These are phyloP conservation scores for Clavispora santaluciae DNA, from an alignment of 805 yeast species.

Conservation along the genomic window DNA sequence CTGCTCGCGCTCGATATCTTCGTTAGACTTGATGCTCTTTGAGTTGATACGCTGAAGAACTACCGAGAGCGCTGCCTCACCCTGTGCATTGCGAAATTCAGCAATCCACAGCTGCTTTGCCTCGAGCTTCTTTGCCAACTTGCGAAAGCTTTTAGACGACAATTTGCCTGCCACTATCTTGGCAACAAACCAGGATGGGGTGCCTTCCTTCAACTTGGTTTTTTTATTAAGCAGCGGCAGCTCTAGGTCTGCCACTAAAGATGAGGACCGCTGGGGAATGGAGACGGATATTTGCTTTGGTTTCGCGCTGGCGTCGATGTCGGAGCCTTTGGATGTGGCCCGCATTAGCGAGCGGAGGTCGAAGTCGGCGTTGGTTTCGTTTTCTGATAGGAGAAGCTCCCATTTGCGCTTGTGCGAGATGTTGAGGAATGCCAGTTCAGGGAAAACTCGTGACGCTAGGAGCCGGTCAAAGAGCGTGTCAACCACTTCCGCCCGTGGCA, in stretches of 20 bases:
- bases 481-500: constrained; percentile 34
- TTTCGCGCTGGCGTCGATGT: neutral
- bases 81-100: constrained; percentile 36
- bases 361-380: constrained; percentile 33
- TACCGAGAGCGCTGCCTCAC: constrained; percentile 40
- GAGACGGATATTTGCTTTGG: constrained; percentile 1
- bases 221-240: constrained; percentile 11
- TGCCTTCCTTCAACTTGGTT: constrained; percentile 29
- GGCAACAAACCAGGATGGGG: constrained; percentile 39
- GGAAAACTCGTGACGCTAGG: constrained; percentile 33
- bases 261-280: neutral
- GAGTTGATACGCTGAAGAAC: constrained; percentile 34
- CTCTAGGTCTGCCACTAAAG: constrained; percentile 5
- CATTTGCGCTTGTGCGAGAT: constrained; percentile 36
- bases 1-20: constrained; percentile 38
- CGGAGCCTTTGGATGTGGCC: constrained; percentile 3
- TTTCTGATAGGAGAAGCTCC: constrained; percentile 40
- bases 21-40: constrained; percentile 41
- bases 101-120: constrained; percentile 26
- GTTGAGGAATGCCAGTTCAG: constrained; percentile 29
- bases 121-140: constrained; percentile 30
- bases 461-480: constrained; percentile 36
- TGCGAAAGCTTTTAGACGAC: constrained; percentile 28
- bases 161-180: constrained; percentile 32
- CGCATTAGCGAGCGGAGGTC: constrained; percentile 25